Percentiles rank a stretch among this genome's conserved stretches.
Conservation (phyloP, 2,329 filamentous ascomycete genomes). For the Arthrinium puccinioides region DNA sequence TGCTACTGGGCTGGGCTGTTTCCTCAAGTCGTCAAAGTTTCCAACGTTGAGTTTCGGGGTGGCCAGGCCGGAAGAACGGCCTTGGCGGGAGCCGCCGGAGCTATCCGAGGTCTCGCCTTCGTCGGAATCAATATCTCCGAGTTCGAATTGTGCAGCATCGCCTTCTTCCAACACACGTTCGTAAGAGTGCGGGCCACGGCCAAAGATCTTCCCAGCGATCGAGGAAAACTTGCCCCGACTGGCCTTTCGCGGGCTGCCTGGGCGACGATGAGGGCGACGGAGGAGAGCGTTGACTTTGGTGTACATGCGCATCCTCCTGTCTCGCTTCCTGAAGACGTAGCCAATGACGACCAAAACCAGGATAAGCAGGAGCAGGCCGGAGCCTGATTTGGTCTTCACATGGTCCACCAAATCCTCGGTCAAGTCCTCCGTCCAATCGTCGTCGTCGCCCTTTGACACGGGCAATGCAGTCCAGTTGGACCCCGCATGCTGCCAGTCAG, state of each 20-base stretch:
- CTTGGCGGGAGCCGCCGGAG: slow-evolving; percentile 42
- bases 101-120: slow-evolving; percentile 59
- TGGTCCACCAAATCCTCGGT: slow-evolving; percentile 56
- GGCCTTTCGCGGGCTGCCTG: slow-evolving; percentile 38
- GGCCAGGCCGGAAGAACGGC: slow-evolving; percentile 58
- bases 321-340: slow-evolving; percentile 73
- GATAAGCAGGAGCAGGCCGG: slow-evolving; percentile 71
- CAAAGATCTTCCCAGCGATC: slow-evolving; percentile 59
- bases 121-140: slow-evolving; percentile 59
- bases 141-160: slow-evolving; percentile 67
- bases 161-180: slow-evolving; percentile 84
- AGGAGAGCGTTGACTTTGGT: slow-evolving; percentile 40
- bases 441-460: slow-evolving; percentile 29
- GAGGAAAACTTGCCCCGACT: slow-evolving; percentile 39
- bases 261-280: slow-evolving; percentile 33
- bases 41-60: slow-evolving; percentile 55
- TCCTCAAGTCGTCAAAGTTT: slow-evolving; percentile 40
- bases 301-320: slow-evolving; percentile 58
- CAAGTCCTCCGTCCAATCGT: slow-evolving; percentile 43
- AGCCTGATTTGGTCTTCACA: slow-evolving; percentile 60
- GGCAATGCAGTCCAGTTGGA: slow-evolving; percentile 36
- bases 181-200: slow-evolving; percentile 52
- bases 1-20: slow-evolving; percentile 16
- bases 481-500: slow-evolving; percentile 80
- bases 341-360: slow-evolving; percentile 61